Conservation (phyloP, 108 stramenopile genomes). For the Tribonema minus region DNA sequence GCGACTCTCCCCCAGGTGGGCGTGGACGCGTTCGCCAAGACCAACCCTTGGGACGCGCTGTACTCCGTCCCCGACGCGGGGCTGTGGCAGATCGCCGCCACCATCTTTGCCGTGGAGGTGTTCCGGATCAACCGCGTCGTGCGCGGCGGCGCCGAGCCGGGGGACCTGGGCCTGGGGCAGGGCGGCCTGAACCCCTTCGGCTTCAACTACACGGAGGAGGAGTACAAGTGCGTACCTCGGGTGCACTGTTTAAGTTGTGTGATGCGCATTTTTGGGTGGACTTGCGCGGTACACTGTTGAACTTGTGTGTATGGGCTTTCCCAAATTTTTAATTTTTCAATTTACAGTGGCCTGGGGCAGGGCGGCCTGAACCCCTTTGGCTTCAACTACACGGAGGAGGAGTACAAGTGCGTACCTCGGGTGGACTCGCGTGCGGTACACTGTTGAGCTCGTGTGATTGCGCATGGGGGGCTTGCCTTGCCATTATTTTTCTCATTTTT, state of each 20-base stretch:
- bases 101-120: constrained; percentile 76
- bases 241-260: no score
- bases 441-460: no score
- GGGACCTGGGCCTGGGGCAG: constrained; percentile 81
- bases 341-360: no score
- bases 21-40: constrained; percentile 78
- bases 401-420: no score
- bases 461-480: no score
- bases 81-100: constrained; percentile 75
- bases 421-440: no score
- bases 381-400: constrained; percentile 86
- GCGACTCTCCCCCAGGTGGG: no score
- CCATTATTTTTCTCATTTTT: no score
- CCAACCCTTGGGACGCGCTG: constrained; percentile 84
- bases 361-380: constrained; percentile 85
- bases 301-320: no score
- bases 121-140: constrained; percentile 75
- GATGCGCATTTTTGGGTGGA: no score
- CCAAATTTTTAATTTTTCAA: no score
- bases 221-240: constrained; percentile 71
- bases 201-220: constrained; percentile 86
- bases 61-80: constrained; percentile 72
- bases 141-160: constrained; percentile 70
- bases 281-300: no score
- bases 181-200: constrained; percentile 85